Evolutionary conservation across 176 grass and related monocot genomes (phyloP), one percentile per base, ranked within the genome.

Genomic region (Cenchrus americanus): DNA sequence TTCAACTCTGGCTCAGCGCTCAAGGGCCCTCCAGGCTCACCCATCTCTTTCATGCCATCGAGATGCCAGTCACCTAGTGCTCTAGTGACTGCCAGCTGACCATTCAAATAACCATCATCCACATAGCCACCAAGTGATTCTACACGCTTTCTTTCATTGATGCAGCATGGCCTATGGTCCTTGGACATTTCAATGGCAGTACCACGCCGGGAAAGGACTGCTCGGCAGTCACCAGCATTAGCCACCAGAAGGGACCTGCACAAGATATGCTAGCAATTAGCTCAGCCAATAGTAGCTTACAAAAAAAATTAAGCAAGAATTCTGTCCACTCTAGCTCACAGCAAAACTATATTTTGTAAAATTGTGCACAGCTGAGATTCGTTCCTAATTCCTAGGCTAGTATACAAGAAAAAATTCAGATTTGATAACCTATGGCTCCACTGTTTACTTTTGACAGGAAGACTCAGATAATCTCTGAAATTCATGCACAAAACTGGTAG

Each of bases 141-240:
- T 0, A 96, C 75, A 3, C 96, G 91, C 49, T 66, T 86, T 26
- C 83, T 85, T 73, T 99, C 96, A 14, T 63, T 82, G 11, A 81
- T 57, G 79, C 93, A 94, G 82, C 87, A 85, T 19, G 96, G 76
- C 23, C 81, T 92, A 73, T 99, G 96, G 71, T 99, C 96, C 26
- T 85, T 84, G 12, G 96, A 96, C 96, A 99, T 94, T 77, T 92
- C 93, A 44, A 99, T 51, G 13, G 93, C 93, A 0, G 23, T 32
- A 10, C 96, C 96, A 40, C 42, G 79, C 34, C 88, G 89, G 4
- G 96, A 96, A 21, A 99, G 91, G 23, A 99, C 93, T 2, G 96
- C 96, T 42, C 96, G 85, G 17, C 96, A 99, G 34, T 99, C 96
- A 7, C 96, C 96, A 30, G 96, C 96, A 86, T 99, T 99, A 46